Percentiles rank a stretch among this genome's conserved stretches.
phyloP scores from a whole-genome alignment of 192 early-diverging fungal genomes.

The Lunasporangiospora selenospora region DNA sequence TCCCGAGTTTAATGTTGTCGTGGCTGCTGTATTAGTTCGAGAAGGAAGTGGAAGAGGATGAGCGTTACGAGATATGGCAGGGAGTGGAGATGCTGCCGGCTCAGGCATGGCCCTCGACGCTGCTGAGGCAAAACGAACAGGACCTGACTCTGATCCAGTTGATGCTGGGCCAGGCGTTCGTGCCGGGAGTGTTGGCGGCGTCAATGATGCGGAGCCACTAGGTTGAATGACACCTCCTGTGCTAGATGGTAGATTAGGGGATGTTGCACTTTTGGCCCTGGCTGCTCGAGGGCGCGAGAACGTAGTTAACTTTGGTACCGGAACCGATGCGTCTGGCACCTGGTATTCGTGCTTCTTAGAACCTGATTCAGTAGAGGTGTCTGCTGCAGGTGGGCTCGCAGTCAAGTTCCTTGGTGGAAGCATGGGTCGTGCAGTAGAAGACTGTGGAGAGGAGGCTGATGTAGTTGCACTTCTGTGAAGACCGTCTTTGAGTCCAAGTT shows the following conservation, averaged over 20 bases:
- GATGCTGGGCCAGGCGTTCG: too few species aligned
- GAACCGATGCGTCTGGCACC: constrained; percentile 19
- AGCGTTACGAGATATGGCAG: constrained; percentile 21
- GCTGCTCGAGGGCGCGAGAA: constrained; percentile 50
- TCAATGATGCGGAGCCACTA: too few species aligned
- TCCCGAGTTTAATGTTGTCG: too few species aligned
- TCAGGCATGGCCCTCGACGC: too few species aligned
- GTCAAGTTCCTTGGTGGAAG: constrained; percentile 16
- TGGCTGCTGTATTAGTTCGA: neutral
- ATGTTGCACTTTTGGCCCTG: constrained; percentile 41
- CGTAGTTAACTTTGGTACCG: constrained; percentile 38
- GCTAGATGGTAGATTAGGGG: constrained; percentile 27
- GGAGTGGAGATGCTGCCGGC: constrained; percentile 18
- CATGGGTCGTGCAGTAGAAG: constrained; percentile 27
- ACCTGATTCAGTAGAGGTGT: neutral
- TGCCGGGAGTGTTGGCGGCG: too few species aligned
- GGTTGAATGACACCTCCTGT: too few species aligned
- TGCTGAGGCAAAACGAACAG: constrained; percentile 35
- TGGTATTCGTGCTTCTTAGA: constrained; percentile 14
- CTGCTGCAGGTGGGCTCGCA: constrained; percentile 12
- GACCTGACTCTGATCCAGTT: constrained; percentile 12
- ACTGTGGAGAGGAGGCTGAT: constrained; percentile 28
- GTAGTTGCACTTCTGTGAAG: too few species aligned
- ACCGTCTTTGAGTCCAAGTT: too few species aligned
- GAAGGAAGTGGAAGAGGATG: constrained; percentile 37